phyloP scores from a whole-genome alignment of 2,329 filamentous ascomycete species.

The Penicillium capsulatum region DNA sequence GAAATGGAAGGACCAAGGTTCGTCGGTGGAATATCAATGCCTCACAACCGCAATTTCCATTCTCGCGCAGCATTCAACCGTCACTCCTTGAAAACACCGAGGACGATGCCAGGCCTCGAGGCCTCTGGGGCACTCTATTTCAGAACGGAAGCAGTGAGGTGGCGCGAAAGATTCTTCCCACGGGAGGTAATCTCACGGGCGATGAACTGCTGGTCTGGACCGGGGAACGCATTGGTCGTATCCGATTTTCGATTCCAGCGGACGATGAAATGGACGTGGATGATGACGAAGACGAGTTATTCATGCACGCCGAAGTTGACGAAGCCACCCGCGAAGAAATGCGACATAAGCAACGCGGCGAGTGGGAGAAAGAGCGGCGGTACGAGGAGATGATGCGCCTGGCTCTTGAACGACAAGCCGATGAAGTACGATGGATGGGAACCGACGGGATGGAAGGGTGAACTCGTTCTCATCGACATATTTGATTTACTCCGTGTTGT shows the following conservation, averaged over 20 bases:
- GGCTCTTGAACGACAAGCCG: conserved; percentile 71
- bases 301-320: conserved; percentile 28
- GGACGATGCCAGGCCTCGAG: conserved; percentile 46
- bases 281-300: conserved; percentile 35
- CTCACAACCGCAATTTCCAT: conserved; percentile 20
- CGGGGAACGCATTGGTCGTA: conserved; percentile 72
- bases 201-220: conserved; percentile 83
- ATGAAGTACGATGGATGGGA: conserved; percentile 71
- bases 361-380: conserved; percentile 42
- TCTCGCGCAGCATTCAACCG: conserved; percentile 11
- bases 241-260: conserved; percentile 55
- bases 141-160: conserved; percentile 58
- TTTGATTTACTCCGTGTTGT: not conserved
- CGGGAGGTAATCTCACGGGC: conserved; percentile 42
- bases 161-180: conserved; percentile 73
- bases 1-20: conserved; percentile 63
- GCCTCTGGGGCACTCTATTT: conserved; percentile 50
- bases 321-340: conserved; percentile 27
- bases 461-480: not conserved
- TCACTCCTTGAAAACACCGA: conserved; percentile 12
- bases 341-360: conserved; percentile 30
- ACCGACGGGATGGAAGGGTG: conserved; percentile 34
- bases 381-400: conserved; percentile 70
- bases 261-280: conserved; percentile 33
- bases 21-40: conserved; percentile 57